Evolutionary conservation across 176 grass and related monocot genomes (phyloP).

Genomic region (Themeda triandra): DNA sequence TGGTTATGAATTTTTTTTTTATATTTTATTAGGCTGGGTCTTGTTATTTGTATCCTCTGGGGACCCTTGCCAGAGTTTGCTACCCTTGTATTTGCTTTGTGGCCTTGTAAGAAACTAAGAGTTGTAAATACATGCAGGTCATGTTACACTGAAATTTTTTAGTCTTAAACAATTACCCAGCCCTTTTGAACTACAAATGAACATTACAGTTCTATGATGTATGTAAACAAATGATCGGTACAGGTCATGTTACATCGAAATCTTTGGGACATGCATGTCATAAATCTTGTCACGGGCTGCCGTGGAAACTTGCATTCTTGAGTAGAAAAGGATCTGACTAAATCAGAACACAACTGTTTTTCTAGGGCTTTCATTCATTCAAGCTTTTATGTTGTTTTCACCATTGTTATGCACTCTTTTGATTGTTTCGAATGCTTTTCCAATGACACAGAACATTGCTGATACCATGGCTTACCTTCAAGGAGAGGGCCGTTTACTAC

Average conservation of each 20-base stretch:
- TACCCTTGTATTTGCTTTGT: background rate
- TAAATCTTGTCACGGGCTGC: background rate
- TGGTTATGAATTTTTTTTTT: background rate
- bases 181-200: background rate
- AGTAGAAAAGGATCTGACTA: background rate
- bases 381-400: conserved; percentile 4
- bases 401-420: conserved; percentile 13
- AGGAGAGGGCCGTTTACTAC: conserved; percentile 73
- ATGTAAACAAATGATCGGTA: background rate
- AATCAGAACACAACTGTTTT: conserved; percentile 15
- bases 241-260: background rate
- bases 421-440: conserved; percentile 12
- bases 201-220: background rate
- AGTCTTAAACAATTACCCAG: background rate
- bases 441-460: conserved; percentile 70
- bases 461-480: conserved; percentile 97
- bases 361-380: background rate
- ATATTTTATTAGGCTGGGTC: background rate
- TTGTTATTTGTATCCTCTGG: background rate
- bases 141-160: background rate
- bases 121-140: background rate
- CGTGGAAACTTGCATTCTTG: background rate
- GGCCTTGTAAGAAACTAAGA: background rate
- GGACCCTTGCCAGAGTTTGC: background rate
- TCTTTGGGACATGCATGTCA: background rate